Evolutionary conservation across 495 filamentous ascomycete genomes (phyloP).

Genomic region (Neurospora sp.): DNA sequence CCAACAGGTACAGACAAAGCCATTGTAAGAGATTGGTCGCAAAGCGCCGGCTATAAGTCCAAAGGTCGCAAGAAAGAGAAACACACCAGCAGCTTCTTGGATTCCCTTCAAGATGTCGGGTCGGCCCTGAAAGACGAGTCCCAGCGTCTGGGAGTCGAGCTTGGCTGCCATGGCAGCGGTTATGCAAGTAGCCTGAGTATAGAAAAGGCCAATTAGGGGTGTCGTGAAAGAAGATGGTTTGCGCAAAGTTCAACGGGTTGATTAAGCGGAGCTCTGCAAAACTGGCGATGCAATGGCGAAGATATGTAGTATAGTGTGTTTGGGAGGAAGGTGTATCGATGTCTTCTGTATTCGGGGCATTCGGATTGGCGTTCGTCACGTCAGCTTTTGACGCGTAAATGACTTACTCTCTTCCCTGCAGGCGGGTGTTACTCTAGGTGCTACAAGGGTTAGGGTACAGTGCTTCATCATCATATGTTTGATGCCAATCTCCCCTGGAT

Average conservation of each 20-base stretch:
- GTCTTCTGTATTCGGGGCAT: background rate
- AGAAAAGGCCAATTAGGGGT: background rate
- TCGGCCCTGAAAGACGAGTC: constrained; percentile 32
- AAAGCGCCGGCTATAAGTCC: background rate
- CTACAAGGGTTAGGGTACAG: background rate
- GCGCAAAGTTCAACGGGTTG: background rate
- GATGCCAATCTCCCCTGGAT: background rate
- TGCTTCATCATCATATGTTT: background rate
- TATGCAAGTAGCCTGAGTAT: too few relatives aligned
- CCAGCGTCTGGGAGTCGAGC: constrained; percentile 33
- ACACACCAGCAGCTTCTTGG: constrained; percentile 34
- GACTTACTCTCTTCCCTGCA: background rate
- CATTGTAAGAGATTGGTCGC: background rate
- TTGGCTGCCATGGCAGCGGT: constrained; percentile 26
- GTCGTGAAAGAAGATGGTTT: background rate
- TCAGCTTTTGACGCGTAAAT: background rate
- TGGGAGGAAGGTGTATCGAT: background rate
- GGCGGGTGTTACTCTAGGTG: background rate
- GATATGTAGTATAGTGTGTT: background rate
- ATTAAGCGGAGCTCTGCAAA: background rate
- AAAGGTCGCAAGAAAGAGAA: background rate
- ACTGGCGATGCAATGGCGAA: background rate
- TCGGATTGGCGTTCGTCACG: constrained; percentile 1
- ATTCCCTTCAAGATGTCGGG: constrained; percentile 37
- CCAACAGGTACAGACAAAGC: background rate